Evolutionary conservation across 2,329 filamentous ascomycete genomes (phyloP), one percentile per base, ranked within the genome.

Genomic region (Trichoderma citrinoviride): DNA sequence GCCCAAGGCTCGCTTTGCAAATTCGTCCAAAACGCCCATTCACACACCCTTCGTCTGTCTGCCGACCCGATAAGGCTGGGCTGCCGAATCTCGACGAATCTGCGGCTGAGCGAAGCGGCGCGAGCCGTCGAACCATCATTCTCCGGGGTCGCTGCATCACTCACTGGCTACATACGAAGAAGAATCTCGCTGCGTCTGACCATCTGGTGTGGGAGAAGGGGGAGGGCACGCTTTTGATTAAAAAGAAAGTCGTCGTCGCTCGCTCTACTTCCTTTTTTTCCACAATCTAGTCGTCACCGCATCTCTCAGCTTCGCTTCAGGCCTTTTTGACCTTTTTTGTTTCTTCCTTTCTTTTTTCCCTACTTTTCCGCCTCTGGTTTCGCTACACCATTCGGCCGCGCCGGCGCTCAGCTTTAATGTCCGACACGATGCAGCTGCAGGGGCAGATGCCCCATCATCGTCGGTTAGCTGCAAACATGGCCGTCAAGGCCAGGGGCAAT

Each of bases 371-470:
- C 21, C 50, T 33, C 43, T 49, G 53, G 15, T 25, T 29, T 64
- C 58, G 64, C 41, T 62, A 53, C 49, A 37, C 44, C 23, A 44
- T 47, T 43, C 47, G 43, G 64, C 41, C 64, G 54, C 55, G 62
- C 62, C 62, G 40, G 55, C 55, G 62, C 54, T 53, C 50, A 25
- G 29, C 19, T 63, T 37, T 66, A 66, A 78, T 77, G 76, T 74
- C 77, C 71, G 76, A 78, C 67, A 71, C 76, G 68, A 63, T 66
- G 68, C 67, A 63, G 61, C 47, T 64, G 66, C 66, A 68, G 66
- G 68, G 69, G 63, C 62, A 66, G 14, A 63, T 69, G 53, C 71
- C 73, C 61, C 65, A 67, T 33, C 65, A 62, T 64, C 67, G 65
- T 61, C 61, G 61, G 61, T 54, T 62, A 62, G 60, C 23, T 25